Evolutionary conservation across 352 stramenopile genomes (phyloP).

Genomic region (Elongisporangium anandrum): DNA sequence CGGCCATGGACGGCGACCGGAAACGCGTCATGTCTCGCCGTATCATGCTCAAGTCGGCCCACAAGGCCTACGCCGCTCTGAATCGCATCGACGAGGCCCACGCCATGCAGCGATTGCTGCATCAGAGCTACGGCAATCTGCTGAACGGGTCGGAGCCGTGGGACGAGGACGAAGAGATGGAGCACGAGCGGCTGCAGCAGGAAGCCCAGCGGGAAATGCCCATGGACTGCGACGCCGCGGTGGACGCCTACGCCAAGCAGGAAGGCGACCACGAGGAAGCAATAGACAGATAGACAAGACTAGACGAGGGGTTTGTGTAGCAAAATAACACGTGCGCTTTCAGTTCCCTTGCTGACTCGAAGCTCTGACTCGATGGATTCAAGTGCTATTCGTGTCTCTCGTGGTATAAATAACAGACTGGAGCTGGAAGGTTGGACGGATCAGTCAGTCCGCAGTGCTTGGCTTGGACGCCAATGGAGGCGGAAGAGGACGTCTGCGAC

Average conservation of each 20-base stretch:
- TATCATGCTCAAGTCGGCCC: conserved; percentile 58
- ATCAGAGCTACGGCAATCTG: conserved; percentile 23
- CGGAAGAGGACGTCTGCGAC: not conserved
- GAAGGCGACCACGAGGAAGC: conserved; percentile 14
- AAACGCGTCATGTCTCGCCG: conserved; percentile 47
- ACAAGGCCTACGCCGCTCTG: conserved; percentile 46
- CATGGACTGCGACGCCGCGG: conserved; percentile 9
- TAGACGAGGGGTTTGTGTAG: conserved; percentile 11
- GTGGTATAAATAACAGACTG: not conserved
- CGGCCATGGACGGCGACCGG: conserved; percentile 47
- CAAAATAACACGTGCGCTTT: conserved; percentile 4
- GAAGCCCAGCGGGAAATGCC: not conserved
- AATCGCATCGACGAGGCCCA: conserved; percentile 57
- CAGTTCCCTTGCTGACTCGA: not conserved
- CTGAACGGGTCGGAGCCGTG: conserved; percentile 10
- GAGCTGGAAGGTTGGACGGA: too few relatives aligned
- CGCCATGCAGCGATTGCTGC: conserved; percentile 46
- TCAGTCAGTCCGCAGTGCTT: not conserved
- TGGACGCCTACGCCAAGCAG: conserved; percentile 16
- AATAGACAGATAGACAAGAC: conserved; percentile 22
- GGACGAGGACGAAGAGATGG: conserved; percentile 2
- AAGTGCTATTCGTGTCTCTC: conserved; percentile 1
- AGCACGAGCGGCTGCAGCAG: conserved; percentile 3
- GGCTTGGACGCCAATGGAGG: not conserved
- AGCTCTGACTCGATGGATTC: not conserved